Evolutionary conservation across 306 rosid species (phyloP).

Genomic region (Medicago lupulina): DNA sequence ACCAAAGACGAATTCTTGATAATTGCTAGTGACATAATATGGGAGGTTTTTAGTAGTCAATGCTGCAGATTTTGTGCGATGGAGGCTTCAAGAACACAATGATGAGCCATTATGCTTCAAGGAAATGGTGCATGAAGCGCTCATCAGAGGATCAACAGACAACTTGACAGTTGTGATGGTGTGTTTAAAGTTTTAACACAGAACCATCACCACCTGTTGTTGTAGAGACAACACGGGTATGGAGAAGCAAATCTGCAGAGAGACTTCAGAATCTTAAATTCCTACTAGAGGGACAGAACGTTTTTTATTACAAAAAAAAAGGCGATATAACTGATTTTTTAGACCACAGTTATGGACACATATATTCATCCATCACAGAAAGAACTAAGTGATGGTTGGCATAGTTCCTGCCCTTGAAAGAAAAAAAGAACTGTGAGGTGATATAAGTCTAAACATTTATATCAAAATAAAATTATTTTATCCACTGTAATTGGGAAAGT

Average conservation of each 20-base stretch:
- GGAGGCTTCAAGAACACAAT: conserved; percentile 79
- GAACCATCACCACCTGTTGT: conserved; percentile 45
- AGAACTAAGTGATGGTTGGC: not conserved
- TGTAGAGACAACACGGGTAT: conserved; percentile 62
- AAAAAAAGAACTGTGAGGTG: too few relatives aligned
- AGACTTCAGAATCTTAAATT: not conserved
- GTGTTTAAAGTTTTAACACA: conserved; percentile 54
- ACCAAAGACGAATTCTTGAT: too few relatives aligned
- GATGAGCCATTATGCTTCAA: conserved; percentile 77
- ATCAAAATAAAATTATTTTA: too few relatives aligned
- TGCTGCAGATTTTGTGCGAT: conserved; percentile 54
- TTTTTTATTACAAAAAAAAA: too few relatives aligned
- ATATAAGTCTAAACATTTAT: too few relatives aligned
- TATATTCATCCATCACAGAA: conserved; percentile 35
- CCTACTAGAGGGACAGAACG: too few relatives aligned
- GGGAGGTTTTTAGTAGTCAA: conserved; percentile 54
- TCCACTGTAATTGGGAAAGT: too few relatives aligned
- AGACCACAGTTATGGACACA: conserved; percentile 4
- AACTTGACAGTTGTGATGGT: conserved; percentile 80
- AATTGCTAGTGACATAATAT: conserved; percentile 59
- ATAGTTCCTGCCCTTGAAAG: too few relatives aligned
- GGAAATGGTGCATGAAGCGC: conserved; percentile 77
- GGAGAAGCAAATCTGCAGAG: conserved; percentile 57
- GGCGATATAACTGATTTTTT: not conserved
- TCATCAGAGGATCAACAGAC: conserved; percentile 55